These are phyloP conservation scores for Scenedesmus sp. DNA, from an alignment of 163 green algal genomes.

Conservation along the genomic window DNA sequence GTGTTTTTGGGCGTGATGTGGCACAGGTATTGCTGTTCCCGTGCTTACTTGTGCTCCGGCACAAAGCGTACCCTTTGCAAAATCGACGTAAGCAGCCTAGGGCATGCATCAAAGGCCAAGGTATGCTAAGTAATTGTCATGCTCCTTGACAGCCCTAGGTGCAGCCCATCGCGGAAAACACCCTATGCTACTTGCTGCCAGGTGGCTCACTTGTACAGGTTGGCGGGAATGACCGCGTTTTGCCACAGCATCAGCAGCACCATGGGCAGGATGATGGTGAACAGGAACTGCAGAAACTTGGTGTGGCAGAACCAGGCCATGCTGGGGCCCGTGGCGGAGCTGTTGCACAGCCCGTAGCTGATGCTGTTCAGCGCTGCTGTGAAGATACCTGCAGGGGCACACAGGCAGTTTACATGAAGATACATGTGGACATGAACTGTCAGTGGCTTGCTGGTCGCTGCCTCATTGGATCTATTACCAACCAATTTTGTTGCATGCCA, in stretches of 20 bases:
- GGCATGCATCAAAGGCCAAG: too few species aligned
- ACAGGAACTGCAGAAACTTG: constrained; percentile 48
- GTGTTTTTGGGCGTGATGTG: neutral
- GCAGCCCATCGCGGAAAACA: neutral
- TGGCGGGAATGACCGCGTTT: constrained; percentile 46
- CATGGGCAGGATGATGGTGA: constrained; percentile 45
- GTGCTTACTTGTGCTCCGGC: too few species aligned
- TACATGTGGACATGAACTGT: neutral
- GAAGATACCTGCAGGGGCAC: constrained; percentile 33
- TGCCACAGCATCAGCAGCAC: constrained; percentile 57
- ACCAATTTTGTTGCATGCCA: too few species aligned
- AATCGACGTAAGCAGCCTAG: too few species aligned
- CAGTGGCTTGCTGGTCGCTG: too few species aligned
- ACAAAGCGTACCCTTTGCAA: too few species aligned
- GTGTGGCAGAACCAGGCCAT: constrained; percentile 47
- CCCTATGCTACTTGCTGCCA: too few species aligned
- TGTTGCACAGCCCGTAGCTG: constrained; percentile 40
- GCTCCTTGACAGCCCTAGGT: neutral
- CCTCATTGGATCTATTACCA: too few species aligned
- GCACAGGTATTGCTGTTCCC: neutral
- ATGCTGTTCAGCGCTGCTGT: constrained; percentile 50
- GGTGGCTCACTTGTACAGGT: constrained; percentile 43
- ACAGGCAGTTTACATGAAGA: neutral
- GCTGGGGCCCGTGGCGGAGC: neutral
- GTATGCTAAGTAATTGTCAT: neutral